Conservation (phyloP, 768 basidiomycete genomes). For the Leccinum fibrillosum region DNA sequence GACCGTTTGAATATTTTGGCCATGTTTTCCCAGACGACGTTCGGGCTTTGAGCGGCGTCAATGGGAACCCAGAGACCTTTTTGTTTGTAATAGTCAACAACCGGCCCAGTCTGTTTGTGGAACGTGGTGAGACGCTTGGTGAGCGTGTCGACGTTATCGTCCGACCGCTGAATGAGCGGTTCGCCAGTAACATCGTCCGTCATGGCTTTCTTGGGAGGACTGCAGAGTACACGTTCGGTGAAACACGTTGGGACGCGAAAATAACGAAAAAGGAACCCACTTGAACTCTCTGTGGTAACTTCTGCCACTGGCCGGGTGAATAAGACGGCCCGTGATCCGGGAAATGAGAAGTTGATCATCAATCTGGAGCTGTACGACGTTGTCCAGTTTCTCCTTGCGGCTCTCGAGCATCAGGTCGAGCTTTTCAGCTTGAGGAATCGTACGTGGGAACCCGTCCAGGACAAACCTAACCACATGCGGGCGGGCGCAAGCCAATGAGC, state of each 20-base stretch:
- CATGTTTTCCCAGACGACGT: conserved; percentile 86
- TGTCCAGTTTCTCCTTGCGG: conserved; percentile 86
- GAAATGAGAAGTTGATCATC: conserved; percentile 95
- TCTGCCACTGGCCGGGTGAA: conserved; percentile 86
- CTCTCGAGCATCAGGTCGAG: conserved; percentile 84
- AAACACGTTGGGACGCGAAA: conserved; percentile 3
- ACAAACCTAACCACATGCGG: conserved; percentile 66
- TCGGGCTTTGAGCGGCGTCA: conserved; percentile 92
- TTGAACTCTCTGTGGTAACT: conserved; percentile 95
- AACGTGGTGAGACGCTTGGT: conserved; percentile 85
- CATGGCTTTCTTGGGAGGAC: conserved; percentile 96
- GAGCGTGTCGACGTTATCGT: conserved; percentile 96
- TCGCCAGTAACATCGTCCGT: conserved; percentile 94
- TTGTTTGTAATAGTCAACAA: conserved; percentile 92
- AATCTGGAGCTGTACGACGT: conserved; percentile 89
- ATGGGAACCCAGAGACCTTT: conserved; percentile 88
- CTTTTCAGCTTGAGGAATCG: conserved; percentile 94
- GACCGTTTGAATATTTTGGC: conserved; percentile 54
- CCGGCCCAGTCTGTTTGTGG: conserved; percentile 93
- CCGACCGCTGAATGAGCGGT: conserved; percentile 93
- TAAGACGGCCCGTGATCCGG: conserved; percentile 93
- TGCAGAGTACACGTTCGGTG: conserved; percentile 32
- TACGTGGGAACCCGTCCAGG: conserved; percentile 98
- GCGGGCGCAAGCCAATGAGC: neutral
- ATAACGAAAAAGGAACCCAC: conserved; percentile 45